A percentile compares a stretch with the other conserved stretches of the same genome.
phyloP scores from a whole-genome alignment of 805 yeast genomes.

The Candida ipomoeae region DNA sequence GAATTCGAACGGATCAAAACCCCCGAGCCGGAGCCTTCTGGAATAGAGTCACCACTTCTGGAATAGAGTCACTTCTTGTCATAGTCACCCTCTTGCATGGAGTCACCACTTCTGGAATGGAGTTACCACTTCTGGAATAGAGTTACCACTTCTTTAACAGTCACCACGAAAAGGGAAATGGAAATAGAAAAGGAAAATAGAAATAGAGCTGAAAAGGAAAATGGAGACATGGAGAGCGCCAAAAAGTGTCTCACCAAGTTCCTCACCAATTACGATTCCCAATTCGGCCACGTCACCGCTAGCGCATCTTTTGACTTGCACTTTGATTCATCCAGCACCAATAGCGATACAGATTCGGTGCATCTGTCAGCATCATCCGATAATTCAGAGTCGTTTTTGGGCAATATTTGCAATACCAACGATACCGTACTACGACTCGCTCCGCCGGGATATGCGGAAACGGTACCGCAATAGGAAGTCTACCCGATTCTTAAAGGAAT shows the following conservation, averaged over 20 bases:
- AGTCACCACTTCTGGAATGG: no score
- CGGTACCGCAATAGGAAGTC: conserved; percentile 5
- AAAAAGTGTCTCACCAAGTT: not conserved
- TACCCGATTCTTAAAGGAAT: not conserved
- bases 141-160: no score
- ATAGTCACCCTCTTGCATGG: no score
- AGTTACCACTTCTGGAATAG: no score
- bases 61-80: no score
- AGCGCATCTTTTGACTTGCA: not conserved
- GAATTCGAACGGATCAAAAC: conserved; percentile 75
- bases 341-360: not conserved
- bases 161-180: no score
- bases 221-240: not conserved
- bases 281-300: not conserved
- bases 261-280: not conserved
- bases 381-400: conserved; percentile 4
- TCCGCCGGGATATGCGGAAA: conserved; percentile 11
- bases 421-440: conserved; percentile 18
- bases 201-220: no score
- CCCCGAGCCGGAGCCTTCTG: conserved; percentile 64
- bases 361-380: conserved; percentile 1
- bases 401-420: conserved; percentile 15
- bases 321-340: conserved; percentile 1
- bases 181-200: no score
- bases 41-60: no score